These are phyloP conservation scores for Xylariaceae sp. DNA, from an alignment of 2,329 filamentous ascomycete species.

Conservation along the genomic window DNA sequence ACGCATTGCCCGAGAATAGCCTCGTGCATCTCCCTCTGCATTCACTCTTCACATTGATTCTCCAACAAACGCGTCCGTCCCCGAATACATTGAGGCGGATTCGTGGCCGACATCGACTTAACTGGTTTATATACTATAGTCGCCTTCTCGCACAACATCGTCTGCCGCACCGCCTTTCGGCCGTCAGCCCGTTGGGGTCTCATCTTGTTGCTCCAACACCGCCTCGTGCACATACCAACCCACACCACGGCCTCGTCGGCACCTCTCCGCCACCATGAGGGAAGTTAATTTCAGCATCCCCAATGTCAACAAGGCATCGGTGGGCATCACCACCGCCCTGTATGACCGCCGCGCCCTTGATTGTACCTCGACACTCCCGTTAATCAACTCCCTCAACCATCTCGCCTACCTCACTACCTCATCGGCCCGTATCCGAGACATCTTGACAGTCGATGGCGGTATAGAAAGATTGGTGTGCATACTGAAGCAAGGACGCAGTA, in stretches of 20 bases:
- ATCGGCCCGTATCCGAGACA: conserved; percentile 93
- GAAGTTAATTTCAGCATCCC: conserved; percentile 99
- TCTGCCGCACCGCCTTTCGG: conserved; percentile 8
- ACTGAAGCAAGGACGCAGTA: conserved; percentile 92
- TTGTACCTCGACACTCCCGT: conserved; percentile 92
- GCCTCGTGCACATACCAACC: conserved; percentile 25
- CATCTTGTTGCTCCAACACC: conserved; percentile 15
- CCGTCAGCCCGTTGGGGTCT: conserved; percentile 3
- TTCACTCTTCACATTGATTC: conserved; percentile 25
- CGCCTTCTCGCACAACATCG: conserved; percentile 13
- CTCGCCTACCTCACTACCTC: conserved; percentile 97
- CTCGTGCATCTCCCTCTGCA: conserved; percentile 17
- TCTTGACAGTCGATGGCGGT: conserved; percentile 95
- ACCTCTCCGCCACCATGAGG: conserved; percentile 66
- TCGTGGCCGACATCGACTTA: conserved; percentile 19
- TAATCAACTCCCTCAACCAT: conserved; percentile 99
- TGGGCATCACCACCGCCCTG: conserved; percentile 95
- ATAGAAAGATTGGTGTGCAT: conserved; percentile 96
- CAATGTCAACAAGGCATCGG: conserved; percentile 98
- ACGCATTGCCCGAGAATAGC: conserved; percentile 24
- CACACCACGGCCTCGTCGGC: conserved; percentile 9
- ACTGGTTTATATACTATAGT: conserved; percentile 24
- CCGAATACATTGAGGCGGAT: conserved; percentile 18
- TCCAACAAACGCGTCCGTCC: conserved; percentile 23
- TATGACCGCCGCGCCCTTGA: conserved; percentile 97